These are phyloP conservation scores for Candida gigantensis DNA, from an alignment of 1,139 yeast species.

Conservation along the genomic window DNA sequence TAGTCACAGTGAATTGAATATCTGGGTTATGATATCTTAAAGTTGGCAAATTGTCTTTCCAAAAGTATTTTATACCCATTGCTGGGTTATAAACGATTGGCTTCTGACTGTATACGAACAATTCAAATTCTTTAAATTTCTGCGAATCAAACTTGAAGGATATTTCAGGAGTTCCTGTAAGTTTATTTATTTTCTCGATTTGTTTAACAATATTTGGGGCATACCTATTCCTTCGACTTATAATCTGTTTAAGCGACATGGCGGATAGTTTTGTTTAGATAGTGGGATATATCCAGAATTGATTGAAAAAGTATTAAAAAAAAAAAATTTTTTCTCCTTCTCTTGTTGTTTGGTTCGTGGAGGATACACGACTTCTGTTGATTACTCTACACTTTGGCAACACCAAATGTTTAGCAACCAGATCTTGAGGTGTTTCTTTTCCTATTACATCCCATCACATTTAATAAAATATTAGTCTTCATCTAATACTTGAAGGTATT, in stretches of 20 bases:
- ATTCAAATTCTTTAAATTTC: constrained; percentile 28
- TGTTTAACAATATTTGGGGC: constrained; percentile 20
- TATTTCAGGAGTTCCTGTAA: constrained; percentile 40
- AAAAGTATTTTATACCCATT: constrained; percentile 52
- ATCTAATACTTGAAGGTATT: too few relatives aligned
- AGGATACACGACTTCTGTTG: too few relatives aligned
- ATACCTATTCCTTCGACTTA: constrained; percentile 7
- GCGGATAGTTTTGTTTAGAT: neutral
- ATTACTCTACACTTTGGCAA: too few relatives aligned
- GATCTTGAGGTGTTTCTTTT: too few relatives aligned
- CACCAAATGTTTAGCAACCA: too few relatives aligned
- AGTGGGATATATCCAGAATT: too few relatives aligned
- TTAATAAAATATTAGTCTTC: too few relatives aligned
- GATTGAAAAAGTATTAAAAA: too few relatives aligned
- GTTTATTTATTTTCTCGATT: constrained; percentile 36
- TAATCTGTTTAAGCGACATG: neutral
- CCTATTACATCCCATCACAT: too few relatives aligned
- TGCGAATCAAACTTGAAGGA: constrained; percentile 33
- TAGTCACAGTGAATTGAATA: constrained; percentile 59
- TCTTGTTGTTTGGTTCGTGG: too few relatives aligned
- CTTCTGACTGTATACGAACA: constrained; percentile 14
- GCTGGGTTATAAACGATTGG: constrained; percentile 28
- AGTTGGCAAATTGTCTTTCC: constrained; percentile 74
- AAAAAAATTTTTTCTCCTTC: too few relatives aligned
- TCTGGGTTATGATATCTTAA: constrained; percentile 80